These are phyloP conservation scores for Xylaria flabelliformis DNA, from an alignment of 495 filamentous ascomycete genomes.

Conservation along the genomic window DNA sequence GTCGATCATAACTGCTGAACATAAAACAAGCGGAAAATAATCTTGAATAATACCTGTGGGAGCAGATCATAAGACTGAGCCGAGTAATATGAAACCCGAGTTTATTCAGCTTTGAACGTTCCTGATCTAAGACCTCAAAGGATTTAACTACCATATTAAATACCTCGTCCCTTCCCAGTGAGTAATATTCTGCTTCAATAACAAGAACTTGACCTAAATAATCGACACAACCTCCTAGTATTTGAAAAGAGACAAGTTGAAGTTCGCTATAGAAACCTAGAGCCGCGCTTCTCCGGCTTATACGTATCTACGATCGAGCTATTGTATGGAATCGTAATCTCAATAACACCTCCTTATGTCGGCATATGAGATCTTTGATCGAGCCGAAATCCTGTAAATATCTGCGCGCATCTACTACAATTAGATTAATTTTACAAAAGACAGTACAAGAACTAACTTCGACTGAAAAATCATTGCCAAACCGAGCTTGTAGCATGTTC, in stretches of 20 bases:
- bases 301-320: background rate
- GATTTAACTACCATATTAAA: too few relatives aligned
- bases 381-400: background rate
- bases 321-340: background rate
- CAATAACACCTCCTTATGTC: conserved; percentile 9
- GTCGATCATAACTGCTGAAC: too few relatives aligned
- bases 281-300: background rate
- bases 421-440: background rate
- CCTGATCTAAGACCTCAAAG: too few relatives aligned
- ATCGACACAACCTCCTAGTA: too few relatives aligned
- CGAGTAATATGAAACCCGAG: too few relatives aligned
- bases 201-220: too few relatives aligned
- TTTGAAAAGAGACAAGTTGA: background rate
- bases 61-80: too few relatives aligned
- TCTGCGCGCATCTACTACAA: conserved; percentile 14
- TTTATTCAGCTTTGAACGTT: too few relatives aligned
- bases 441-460: background rate
- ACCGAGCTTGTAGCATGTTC: conserved; percentile 2
- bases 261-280: background rate
- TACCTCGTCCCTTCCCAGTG: too few relatives aligned
- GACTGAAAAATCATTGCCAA: background rate
- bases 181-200: too few relatives aligned
- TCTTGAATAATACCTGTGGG: too few relatives aligned
- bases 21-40: too few relatives aligned
- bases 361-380: background rate